Evolutionary conservation across 192 early-diverging fungal genomes (phyloP), one percentile per base, ranked within the genome.

Genomic region (Backusella morwellensis): DNA sequence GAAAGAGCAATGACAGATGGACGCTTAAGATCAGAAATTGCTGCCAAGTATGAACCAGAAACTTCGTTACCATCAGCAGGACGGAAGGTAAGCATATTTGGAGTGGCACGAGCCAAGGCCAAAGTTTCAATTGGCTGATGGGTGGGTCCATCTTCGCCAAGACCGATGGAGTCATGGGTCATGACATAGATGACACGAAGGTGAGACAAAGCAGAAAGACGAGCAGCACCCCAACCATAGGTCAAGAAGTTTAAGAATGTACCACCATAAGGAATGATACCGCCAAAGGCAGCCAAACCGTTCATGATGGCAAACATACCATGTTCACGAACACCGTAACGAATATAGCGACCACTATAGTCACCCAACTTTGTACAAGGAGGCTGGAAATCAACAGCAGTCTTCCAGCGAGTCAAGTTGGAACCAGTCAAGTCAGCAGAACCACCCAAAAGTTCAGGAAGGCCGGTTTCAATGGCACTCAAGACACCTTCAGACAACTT

Each of bases 141-240:
- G 63, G 98, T 99, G 34, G 97, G 98, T 7, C 98, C 98, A 86
- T 99, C 98, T 82, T 99, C 98, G 75, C 98, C 98, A 41, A 96
- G 91, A 77, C 97, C 97, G 70, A 99, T 96, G 35, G 97, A 98
- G 85, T 99, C 98, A 90, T 99, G 98, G 67, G 98, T 98, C 93
- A 97, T 96, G 76, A 99, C 92, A 88, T 98, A 98, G 73, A 99
- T 79, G 68, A 98, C 93, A 35, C 93, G 96, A 75, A 95, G 91
- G 36, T 93, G 88, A 70, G 95, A 92, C 68, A 99, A 85, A 5
- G 98, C 95, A 50, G 92, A 88, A 52, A 99, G 86, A 82, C 98
- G 94, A 47, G 95, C 91, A 40, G 96, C 92, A 38, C 96, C 95
- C 52, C 87, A 89, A 29, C 90, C 95, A 75, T 90, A 93, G 38